Evolutionary conservation across 192 early-diverging fungal species (phyloP).

Genomic region (Umbelopsis vinacea): DNA sequence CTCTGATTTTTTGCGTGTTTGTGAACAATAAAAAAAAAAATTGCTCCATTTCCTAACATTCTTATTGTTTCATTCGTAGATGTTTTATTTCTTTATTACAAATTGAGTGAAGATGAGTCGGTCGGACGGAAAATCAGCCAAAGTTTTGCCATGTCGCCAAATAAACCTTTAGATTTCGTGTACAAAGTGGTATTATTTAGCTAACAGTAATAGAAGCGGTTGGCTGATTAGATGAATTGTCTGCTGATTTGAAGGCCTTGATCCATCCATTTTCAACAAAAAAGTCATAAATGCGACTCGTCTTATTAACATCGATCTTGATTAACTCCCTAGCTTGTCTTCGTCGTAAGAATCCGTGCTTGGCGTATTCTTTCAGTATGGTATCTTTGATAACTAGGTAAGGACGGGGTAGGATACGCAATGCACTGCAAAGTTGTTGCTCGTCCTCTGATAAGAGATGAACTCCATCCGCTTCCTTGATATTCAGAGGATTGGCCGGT

Average conservation of each 20-base stretch:
- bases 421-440: conserved; percentile 75
- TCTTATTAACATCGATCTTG: conserved; percentile 93
- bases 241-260: conserved; percentile 45
- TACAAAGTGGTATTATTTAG: neutral
- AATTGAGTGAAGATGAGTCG: neutral
- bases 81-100: too few relatives aligned
- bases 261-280: conserved; percentile 96
- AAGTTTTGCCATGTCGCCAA: neutral
- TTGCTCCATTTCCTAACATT: too few relatives aligned
- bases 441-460: conserved; percentile 84
- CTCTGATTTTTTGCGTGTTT: neutral
- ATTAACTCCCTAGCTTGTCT: conserved; percentile 83
- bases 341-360: conserved; percentile 68
- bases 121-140: neutral
- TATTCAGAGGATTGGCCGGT: conserved; percentile 72
- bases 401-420: conserved; percentile 86
- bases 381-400: conserved; percentile 95
- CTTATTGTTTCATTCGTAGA: too few relatives aligned
- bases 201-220: conserved; percentile 5
- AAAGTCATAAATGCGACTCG: conserved; percentile 87
- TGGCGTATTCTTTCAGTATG: conserved; percentile 83
- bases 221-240: conserved; percentile 8
- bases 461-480: conserved; percentile 82
- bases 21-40: neutral
- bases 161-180: neutral